phyloP scores from a whole-genome alignment of 2,329 filamentous ascomycete genomes.

The Botrytis fragariae region DNA sequence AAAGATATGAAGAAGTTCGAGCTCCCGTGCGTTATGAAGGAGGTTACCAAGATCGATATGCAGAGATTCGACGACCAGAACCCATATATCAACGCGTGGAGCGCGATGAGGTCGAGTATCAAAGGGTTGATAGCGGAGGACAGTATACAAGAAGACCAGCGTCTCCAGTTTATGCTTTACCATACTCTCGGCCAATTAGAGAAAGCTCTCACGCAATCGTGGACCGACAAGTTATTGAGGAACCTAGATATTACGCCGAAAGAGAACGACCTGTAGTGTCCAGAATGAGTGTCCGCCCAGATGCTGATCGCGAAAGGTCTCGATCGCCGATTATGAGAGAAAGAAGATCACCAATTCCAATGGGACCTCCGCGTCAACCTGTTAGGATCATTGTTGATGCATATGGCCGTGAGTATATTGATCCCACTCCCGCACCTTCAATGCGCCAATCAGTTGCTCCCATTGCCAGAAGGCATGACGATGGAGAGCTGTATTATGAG shows the following conservation, averaged over 20 bases:
- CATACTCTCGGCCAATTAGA: constrained; percentile 33
- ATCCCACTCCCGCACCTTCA: constrained; percentile 48
- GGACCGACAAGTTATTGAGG: constrained; percentile 33
- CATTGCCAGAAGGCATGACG: constrained; percentile 40
- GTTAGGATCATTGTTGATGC: constrained; percentile 77
- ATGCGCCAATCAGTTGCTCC: constrained; percentile 55
- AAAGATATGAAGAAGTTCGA: constrained; percentile 28
- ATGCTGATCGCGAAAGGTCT: constrained; percentile 49
- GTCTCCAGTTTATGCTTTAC: constrained; percentile 34
- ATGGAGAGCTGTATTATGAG: constrained; percentile 65
- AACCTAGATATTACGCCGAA: constrained; percentile 47
- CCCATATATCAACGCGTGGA: constrained; percentile 33
- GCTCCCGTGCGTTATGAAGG: constrained; percentile 28
- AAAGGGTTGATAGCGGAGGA: constrained; percentile 24
- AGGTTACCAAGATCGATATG: constrained; percentile 29
- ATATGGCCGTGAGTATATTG: constrained; percentile 76
- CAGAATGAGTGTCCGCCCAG: constrained; percentile 50
- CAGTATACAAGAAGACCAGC: constrained; percentile 31
- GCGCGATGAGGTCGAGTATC: constrained; percentile 33
- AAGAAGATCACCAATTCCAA: constrained; percentile 45
- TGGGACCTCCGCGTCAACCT: constrained; percentile 49
- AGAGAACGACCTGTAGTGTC: constrained; percentile 36
- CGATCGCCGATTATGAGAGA: constrained; percentile 49
- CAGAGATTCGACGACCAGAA: constrained; percentile 30
- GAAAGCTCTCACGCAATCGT: constrained; percentile 32